These are phyloP conservation scores for Penicillium fimorum DNA, from an alignment of 495 filamentous ascomycete genomes.

Conservation along the genomic window DNA sequence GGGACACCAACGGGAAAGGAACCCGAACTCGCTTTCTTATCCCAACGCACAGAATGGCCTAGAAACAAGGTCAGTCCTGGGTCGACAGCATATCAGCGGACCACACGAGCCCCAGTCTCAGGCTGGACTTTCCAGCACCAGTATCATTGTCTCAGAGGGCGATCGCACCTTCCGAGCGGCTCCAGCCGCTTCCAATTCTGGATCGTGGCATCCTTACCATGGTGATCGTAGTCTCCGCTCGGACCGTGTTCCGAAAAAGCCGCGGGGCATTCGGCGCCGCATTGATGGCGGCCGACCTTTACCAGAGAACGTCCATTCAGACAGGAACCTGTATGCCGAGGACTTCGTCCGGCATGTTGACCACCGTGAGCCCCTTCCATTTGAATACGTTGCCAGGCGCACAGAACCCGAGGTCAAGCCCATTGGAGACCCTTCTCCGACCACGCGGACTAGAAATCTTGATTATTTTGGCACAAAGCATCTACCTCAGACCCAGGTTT, in stretches of 20 bases:
- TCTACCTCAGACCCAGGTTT: constrained; percentile 13
- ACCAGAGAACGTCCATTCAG: constrained; percentile 16
- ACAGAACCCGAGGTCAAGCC: constrained; percentile 13
- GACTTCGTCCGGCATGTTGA: constrained; percentile 42
- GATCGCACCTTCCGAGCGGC: constrained; percentile 19
- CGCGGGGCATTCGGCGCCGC: constrained; percentile 15
- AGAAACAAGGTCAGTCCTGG: constrained; percentile 18
- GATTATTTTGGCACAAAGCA: constrained; percentile 19
- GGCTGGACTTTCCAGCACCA: constrained; percentile 15
- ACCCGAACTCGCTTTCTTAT: constrained; percentile 12
- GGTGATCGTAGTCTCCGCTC: constrained; percentile 22
- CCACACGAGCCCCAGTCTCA: constrained; percentile 14
- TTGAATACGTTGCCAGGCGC: constrained; percentile 23
- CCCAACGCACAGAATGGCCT: constrained; percentile 10
- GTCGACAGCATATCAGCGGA: constrained; percentile 19
- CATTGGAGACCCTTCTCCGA: constrained; percentile 20
- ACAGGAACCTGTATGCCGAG: constrained; percentile 37
- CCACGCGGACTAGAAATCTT: constrained; percentile 13
- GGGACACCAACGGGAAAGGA: constrained; percentile 19
- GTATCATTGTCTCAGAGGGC: constrained; percentile 17
- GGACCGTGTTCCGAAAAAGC: constrained; percentile 11
- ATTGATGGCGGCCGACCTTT: constrained; percentile 19
- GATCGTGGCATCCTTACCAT: constrained; percentile 19
- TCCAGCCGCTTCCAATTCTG: constrained; percentile 11
- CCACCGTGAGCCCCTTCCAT: constrained; percentile 25